Evolutionary conservation across 495 filamentous ascomycete species (phyloP).

Genomic region (Filosporella fistucella): DNA sequence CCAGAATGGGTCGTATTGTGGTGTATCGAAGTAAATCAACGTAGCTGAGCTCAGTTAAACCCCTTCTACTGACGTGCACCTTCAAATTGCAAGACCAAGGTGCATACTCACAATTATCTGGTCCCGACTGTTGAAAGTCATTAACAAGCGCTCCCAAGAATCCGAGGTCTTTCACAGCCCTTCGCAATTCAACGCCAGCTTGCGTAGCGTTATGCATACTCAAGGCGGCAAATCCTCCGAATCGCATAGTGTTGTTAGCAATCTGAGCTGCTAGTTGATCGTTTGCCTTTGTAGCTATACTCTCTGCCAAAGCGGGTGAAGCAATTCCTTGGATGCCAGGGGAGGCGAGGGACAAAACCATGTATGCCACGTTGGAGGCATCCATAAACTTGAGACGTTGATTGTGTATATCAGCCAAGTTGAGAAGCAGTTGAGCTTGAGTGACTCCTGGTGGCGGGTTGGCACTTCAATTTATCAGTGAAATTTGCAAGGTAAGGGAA

Average conservation of each 20-base stretch:
- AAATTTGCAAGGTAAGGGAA: no score
- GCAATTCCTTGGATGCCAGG: slow-evolving; percentile 56
- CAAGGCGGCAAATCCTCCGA: slow-evolving; percentile 53
- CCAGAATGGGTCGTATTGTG: slow-evolving; percentile 56
- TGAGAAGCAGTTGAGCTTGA: no score
- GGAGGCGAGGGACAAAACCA: slow-evolving; percentile 50
- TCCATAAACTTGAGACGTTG: slow-evolving; percentile 51
- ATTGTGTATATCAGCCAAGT: no score
- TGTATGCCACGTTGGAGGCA: slow-evolving; percentile 55
- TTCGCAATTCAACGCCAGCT: slow-evolving; percentile 49
- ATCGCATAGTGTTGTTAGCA: slow-evolving; percentile 42
- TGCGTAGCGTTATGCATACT: slow-evolving; percentile 51
- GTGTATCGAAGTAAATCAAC: slow-evolving; percentile 56
- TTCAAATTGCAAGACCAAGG: no score
- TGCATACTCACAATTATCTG: no score
- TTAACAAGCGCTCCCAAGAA: slow-evolving; percentile 59
- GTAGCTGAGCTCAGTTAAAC: no score
- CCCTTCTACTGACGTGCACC: slow-evolving; percentile 31
- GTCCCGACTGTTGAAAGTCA: slow-evolving; percentile 38
- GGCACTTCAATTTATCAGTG: no score
- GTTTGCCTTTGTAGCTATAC: slow-evolving; percentile 43
- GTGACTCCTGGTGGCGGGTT: no score
- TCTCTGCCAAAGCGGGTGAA: slow-evolving; percentile 27
- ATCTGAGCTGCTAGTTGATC: slow-evolving; percentile 53
- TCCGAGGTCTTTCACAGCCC: slow-evolving; percentile 49